These are phyloP conservation scores for Pouteria campechiana DNA, from an alignment of 179 eudicot genomes.

Conservation along the genomic window DNA sequence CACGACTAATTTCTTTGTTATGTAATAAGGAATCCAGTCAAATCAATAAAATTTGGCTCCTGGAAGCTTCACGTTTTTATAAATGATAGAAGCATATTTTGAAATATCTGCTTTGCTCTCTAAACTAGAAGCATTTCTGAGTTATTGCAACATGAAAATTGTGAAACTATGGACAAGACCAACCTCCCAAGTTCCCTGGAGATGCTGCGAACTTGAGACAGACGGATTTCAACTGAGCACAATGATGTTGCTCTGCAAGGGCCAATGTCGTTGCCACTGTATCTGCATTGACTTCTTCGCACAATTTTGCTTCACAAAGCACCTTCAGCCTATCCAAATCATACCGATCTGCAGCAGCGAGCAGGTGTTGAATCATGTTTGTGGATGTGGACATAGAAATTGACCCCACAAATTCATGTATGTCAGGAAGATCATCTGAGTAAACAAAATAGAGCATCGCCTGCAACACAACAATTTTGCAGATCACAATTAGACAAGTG, in stretches of 20 bases:
- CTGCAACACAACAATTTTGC: slow-evolving; percentile 45
- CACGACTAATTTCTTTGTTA: no score
- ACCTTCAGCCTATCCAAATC: slow-evolving; percentile 67
- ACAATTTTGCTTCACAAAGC: slow-evolving; percentile 70
- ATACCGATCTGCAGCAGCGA: slow-evolving; percentile 92
- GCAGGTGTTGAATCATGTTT: slow-evolving; percentile 69
- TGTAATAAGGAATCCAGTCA: no score
- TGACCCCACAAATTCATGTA: slow-evolving; percentile 48
- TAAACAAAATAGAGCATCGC: slow-evolving; percentile 66
- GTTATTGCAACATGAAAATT: no score
- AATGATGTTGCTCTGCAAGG: slow-evolving; percentile 71
- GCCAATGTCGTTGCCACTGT: slow-evolving; percentile 78
- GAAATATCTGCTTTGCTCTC: no score
- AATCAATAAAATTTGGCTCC: no score
- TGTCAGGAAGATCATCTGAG: slow-evolving; percentile 61
- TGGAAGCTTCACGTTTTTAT: no score
- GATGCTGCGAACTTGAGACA: slow-evolving; percentile 76
- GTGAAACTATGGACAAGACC: slow-evolving; percentile 56
- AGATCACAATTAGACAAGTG: no score
- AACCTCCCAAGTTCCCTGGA: slow-evolving; percentile 97
- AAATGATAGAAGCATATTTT: no score
- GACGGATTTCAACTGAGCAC: slow-evolving; percentile 61
- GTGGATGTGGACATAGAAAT: slow-evolving; percentile 33
- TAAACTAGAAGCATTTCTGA: no score
- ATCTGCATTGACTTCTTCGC: slow-evolving; percentile 51